These are phyloP conservation scores for Flaveria brownii DNA, from an alignment of 129 eudicot genomes.

Conservation along the genomic window DNA sequence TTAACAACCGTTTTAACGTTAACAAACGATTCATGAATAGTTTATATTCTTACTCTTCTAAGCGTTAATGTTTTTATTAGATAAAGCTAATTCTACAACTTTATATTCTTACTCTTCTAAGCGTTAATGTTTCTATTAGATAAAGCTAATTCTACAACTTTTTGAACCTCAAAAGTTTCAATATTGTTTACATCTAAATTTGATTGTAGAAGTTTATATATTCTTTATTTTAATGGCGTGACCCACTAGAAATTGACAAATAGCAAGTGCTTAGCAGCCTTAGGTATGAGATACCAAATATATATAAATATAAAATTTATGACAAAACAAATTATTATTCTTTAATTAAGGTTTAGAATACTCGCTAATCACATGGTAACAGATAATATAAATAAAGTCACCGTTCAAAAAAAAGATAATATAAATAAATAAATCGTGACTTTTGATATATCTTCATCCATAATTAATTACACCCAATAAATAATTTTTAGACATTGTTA, in stretches of 20 bases:
- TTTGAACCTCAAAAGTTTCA: background rate
- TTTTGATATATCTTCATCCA: conserved; percentile 33
- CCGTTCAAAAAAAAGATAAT: too few relatives aligned
- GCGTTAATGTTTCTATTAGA: too few relatives aligned
- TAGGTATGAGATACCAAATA: background rate
- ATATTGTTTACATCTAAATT: background rate
- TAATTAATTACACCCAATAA: conserved; percentile 37
- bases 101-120: too few relatives aligned
- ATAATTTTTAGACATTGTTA: conserved; percentile 26
- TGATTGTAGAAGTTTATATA: background rate
- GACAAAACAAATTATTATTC: too few relatives aligned
- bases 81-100: background rate
- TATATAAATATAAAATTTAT: background rate
- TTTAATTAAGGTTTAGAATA: background rate
- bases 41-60: too few relatives aligned
- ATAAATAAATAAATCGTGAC: conserved; percentile 15
- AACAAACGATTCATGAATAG: too few relatives aligned
- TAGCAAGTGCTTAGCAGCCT: conserved; percentile 6
- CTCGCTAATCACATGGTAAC: background rate
- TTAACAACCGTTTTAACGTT: too few relatives aligned
- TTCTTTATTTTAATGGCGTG: conserved; percentile 2
- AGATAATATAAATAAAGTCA: conserved; percentile 17
- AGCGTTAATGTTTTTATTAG: too few relatives aligned
- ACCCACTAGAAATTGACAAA: conserved; percentile 6
- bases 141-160: background rate